These are phyloP conservation scores for Colletotrichum liaoningense DNA, from an alignment of 2,329 filamentous ascomycete genomes.

Conservation along the genomic window DNA sequence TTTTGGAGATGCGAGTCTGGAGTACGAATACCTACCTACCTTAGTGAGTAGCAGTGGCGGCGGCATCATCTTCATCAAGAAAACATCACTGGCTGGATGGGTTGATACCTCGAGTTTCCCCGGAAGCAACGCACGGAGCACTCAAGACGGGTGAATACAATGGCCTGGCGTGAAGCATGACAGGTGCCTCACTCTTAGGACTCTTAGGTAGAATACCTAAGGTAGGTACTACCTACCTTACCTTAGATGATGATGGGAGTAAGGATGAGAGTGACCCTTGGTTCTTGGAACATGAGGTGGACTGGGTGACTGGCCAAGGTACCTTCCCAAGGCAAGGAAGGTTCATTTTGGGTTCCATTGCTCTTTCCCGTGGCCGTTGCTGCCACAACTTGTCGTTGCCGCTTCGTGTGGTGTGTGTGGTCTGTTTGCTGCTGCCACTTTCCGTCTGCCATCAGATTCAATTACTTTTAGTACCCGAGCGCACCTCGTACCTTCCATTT, in stretches of 20 bases:
- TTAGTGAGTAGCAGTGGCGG: not conserved
- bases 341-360: conserved; percentile 1
- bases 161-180: not conserved
- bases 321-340: no score
- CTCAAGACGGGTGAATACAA: not conserved
- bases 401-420: conserved; percentile 1
- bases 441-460: conserved; percentile 11
- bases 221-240: not conserved
- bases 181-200: not conserved
- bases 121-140: conserved; percentile 26
- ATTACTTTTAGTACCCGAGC: not conserved
- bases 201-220: not conserved
- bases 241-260: not conserved
- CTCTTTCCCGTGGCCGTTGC: conserved; percentile 1
- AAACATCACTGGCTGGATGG: not conserved
- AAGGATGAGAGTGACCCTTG: not conserved
- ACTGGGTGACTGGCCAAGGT: not conserved
- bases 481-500: not conserved
- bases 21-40: not conserved
- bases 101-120: conserved; percentile 17
- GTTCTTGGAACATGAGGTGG: not conserved
- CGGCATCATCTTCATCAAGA: not conserved
- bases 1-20: not conserved
- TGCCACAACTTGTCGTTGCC: not conserved
- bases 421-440: conserved; percentile 21